phyloP scores from a whole-genome alignment of 2,329 filamentous ascomycete genomes.

The Talaromyces sp. region DNA sequence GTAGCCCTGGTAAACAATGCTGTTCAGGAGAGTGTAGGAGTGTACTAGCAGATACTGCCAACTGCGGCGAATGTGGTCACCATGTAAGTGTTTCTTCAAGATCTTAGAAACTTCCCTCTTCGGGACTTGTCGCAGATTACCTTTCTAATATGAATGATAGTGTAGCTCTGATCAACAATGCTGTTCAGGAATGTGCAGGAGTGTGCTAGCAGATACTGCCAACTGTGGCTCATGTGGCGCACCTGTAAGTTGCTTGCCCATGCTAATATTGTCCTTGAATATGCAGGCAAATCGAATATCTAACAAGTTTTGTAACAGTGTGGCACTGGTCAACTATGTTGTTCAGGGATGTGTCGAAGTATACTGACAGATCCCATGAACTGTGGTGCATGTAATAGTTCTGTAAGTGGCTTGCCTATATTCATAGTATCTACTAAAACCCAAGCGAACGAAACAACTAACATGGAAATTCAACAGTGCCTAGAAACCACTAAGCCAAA shows the following conservation, averaged over 20 bases:
- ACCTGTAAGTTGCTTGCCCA: not conserved
- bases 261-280: not conserved
- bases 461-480: not conserved
- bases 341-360: not conserved
- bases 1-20: not conserved
- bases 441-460: not conserved
- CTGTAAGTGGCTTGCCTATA: not conserved
- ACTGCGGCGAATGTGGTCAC: not conserved
- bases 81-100: not conserved
- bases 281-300: not conserved
- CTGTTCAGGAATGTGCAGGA: not conserved
- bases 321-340: not conserved
- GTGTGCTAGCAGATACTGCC: not conserved
- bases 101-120: too few species aligned
- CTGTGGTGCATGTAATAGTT: not conserved
- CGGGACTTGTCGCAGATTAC: too few species aligned
- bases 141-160: not conserved
- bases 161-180: not conserved
- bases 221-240: not conserved
- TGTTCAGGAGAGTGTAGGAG: not conserved
- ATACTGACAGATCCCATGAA: not conserved
- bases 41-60: not conserved
- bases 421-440: too few species aligned
- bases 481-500: not conserved
- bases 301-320: not conserved